Conservation (phyloP, 345 rosid species). For the Camelina hispida region DNA sequence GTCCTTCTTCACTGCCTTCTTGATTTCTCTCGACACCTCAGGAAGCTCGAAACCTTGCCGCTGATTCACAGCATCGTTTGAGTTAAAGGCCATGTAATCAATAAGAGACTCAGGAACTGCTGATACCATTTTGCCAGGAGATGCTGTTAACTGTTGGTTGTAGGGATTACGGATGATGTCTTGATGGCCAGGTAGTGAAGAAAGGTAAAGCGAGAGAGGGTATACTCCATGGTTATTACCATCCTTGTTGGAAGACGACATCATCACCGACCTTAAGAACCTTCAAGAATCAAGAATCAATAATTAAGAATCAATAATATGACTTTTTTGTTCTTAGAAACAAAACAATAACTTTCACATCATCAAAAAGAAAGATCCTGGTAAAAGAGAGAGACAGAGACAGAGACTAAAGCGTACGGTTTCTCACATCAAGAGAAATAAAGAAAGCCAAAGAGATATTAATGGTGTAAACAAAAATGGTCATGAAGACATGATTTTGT, state of each 20-base stretch:
- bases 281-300: conserved; percentile 20
- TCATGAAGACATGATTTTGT: conserved; percentile 27
- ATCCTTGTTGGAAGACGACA: conserved; percentile 38
- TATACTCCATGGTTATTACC: conserved; percentile 35
- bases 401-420: neutral
- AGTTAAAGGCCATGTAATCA: conserved; percentile 38
- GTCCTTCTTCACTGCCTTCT: conserved; percentile 59
- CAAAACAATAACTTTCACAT: conserved; percentile 31
- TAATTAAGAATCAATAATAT: conserved; percentile 2
- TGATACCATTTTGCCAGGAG: conserved; percentile 35
- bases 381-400: neutral
- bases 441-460: conserved; percentile 8
- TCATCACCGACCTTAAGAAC: conserved; percentile 26
- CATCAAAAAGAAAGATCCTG: conserved; percentile 34
- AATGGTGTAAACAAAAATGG: conserved; percentile 19
- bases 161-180: conserved; percentile 33
- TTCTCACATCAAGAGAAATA: conserved; percentile 16
- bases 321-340: neutral
- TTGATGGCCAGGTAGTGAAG: conserved; percentile 37
- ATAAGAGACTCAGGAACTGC: conserved; percentile 31
- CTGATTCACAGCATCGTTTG: conserved; percentile 29
- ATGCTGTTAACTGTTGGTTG: conserved; percentile 29
- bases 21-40: conserved; percentile 28
- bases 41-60: conserved; percentile 18
- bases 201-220: conserved; percentile 42